Evolutionary conservation across 1,284 basidiomycete genomes (phyloP).

Genomic region (Tilletia horrida): DNA sequence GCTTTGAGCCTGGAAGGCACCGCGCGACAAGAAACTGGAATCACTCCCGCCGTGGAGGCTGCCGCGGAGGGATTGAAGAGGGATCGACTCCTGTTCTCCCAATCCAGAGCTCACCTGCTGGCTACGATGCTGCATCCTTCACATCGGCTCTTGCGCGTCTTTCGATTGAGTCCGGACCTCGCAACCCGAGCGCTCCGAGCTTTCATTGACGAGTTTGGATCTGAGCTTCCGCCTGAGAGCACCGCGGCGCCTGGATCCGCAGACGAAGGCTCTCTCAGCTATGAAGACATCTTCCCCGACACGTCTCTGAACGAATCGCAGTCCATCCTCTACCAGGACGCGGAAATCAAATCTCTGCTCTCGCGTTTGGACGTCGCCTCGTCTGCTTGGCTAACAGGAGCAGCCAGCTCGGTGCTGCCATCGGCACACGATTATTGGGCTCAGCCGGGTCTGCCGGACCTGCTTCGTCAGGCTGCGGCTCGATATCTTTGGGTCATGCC

Average conservation of each 20-base stretch:
- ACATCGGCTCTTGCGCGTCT: not conserved
- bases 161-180: not conserved
- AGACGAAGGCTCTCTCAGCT: not conserved
- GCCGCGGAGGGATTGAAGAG: not conserved
- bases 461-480: not conserved
- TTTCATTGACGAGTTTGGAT: not conserved
- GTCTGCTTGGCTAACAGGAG: not conserved
- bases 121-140: slow-evolving; percentile 4
- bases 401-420: not conserved
- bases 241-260: not conserved
- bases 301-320: not conserved
- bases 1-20: not conserved
- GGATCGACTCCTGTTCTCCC: not conserved
- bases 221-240: not conserved
- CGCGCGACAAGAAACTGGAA: no score
- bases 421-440: not conserved
- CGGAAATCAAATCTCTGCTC: not conserved
- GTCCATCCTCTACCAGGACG: not conserved
- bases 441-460: not conserved
- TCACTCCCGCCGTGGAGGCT: not conserved
- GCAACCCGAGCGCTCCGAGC: not conserved
- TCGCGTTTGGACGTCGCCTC: not conserved
- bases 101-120: slow-evolving; percentile 6
- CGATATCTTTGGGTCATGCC: slow-evolving; percentile 7
- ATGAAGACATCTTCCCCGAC: not conserved